Conservation (phyloP, 345 rosid species). For the Gossypium arboreum region DNA sequence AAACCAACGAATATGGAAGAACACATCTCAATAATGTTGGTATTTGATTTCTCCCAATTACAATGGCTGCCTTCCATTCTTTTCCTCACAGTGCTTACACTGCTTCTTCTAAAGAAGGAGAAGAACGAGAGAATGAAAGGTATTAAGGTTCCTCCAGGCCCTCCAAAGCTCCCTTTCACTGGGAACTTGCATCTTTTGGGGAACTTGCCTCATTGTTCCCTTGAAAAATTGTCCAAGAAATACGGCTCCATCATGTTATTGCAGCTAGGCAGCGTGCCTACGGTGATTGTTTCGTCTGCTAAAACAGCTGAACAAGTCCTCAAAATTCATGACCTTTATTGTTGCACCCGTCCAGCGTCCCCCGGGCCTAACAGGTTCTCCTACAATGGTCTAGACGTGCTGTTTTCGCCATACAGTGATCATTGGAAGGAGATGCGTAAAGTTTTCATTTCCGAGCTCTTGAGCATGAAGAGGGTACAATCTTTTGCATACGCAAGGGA, state of each 20-base stretch:
- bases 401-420: not conserved
- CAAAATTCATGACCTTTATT: conserved; percentile 1
- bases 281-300: conserved; percentile 5
- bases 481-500: conserved; percentile 5
- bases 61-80: not conserved
- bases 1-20: not conserved
- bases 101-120: not conserved
- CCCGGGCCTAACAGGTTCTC: not conserved
- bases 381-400: conserved; percentile 9
- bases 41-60: not conserved
- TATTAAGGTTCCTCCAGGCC: conserved; percentile 10
- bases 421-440: conserved; percentile 12
- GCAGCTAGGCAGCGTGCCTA: conserved; percentile 6
- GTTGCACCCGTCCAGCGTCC: conserved; percentile 9
- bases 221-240: not conserved
- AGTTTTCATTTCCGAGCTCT: not conserved
- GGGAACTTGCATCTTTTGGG: conserved; percentile 13
- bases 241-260: conserved; percentile 1
- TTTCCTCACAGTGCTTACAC: not conserved
- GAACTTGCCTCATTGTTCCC: not conserved
- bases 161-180: not conserved
- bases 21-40: not conserved
- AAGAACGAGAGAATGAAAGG: not conserved
- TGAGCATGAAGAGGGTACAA: conserved; percentile 10
- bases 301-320: not conserved